Evolutionary conservation across 2,329 filamentous ascomycete genomes (phyloP), one percentile per base, ranked within the genome.

Genomic region (Epicoccum nigrum): DNA sequence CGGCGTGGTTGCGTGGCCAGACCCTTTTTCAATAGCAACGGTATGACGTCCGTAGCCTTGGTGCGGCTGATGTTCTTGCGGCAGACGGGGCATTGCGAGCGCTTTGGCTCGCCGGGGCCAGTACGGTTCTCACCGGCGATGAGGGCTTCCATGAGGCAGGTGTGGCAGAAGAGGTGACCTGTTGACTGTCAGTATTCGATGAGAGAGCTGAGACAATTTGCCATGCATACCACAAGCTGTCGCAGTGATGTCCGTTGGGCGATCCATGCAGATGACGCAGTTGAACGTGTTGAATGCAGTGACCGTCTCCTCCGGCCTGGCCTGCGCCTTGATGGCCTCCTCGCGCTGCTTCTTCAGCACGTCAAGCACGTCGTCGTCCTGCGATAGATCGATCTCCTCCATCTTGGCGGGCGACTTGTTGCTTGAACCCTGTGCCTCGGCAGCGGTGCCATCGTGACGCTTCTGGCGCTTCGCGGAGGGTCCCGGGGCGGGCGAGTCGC

Each of bases 81-180:
- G 56, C 77, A 79, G 7, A 79, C 75, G 7, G 79, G 79, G 56
- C 79, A 81, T 43, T 76, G 74, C 0, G 72, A 73, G 17, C 71
- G 70, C 35, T 70, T 77, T 1, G 72, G 74, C 54, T 75, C 74
- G 34, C 73, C 73, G 6, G 74, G 70, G 1, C 75, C 76, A 8
- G 73, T 64, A 32, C 77, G 79, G 56, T 79, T 79, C 58, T 84
- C 82, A 34, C 79, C 78, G 20, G 79, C 80, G 31, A 81, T 81
- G 15, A 87, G 70, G n/a, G 82, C 81, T 63, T 85, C 81, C 42
- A 82, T 78, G 33, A 87, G 79, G 59, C 84, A 87, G 28, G 80
- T 80, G 60, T 86, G 83, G 65, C 84, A 87, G 68, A 86, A 86
- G 19, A 86, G 74, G 63, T 87, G 84, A 0, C 84, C 83, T 85